Evolutionary conservation across 306 rosid species (phyloP).

Genomic region (Vigna angularis): DNA sequence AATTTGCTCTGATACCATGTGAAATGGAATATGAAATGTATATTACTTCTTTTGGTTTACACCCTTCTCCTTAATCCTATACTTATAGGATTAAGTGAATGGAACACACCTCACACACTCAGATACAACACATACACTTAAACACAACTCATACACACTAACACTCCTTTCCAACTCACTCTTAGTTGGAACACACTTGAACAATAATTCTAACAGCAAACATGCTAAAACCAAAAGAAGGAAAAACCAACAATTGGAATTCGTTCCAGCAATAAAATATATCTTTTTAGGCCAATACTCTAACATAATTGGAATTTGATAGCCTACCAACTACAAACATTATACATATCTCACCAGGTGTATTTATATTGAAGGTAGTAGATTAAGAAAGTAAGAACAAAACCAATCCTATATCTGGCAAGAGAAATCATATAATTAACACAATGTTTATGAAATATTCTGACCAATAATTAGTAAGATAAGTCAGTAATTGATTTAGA

Average conservation of each 20-base stretch:
- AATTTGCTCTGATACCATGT: no score
- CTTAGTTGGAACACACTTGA: no score
- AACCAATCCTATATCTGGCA: neutral
- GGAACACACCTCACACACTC: no score
- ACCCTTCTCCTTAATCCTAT: no score
- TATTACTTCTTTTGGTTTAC: no score
- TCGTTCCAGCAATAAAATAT: neutral
- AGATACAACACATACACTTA: no score
- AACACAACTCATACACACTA: no score
- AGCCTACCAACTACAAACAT: neutral
- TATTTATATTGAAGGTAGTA: neutral
- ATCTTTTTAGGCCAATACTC: neutral
- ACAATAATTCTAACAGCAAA: no score
- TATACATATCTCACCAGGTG: neutral
- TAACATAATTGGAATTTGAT: neutral
- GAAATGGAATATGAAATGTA: no score
- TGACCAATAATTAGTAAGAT: neutral
- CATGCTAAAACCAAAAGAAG: neutral
- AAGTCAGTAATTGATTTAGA: neutral
- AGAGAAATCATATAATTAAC: constrained; percentile 14
- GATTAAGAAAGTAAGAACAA: neutral
- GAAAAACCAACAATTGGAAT: constrained; percentile 1
- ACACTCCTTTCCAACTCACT: no score
- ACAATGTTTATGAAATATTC: neutral
- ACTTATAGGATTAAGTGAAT: no score